These are phyloP conservation scores for Closterium sp. DNA, from an alignment of 139 green algal genomes.

Conservation along the genomic window DNA sequence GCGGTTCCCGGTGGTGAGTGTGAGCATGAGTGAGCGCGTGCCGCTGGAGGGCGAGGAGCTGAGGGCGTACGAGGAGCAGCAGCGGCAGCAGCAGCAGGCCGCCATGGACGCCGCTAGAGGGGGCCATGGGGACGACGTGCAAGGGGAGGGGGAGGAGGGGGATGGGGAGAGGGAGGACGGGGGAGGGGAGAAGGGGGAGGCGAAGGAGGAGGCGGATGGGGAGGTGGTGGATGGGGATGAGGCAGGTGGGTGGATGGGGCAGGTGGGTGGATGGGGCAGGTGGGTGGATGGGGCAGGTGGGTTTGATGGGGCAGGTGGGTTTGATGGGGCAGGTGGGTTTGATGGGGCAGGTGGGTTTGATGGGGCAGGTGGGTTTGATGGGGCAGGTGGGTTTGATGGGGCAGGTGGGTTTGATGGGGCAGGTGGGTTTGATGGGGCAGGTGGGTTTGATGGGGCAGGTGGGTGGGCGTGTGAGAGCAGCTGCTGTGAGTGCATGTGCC, in stretches of 20 bases:
- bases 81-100: background rate
- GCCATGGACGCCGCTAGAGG: background rate
- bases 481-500: no score
- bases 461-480: no score
- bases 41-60: conserved; percentile 82
- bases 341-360: no score
- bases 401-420: no score
- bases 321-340: no score
- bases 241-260: background rate
- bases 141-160: background rate
- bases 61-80: conserved; percentile 47
- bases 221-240: background rate
- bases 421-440: no score
- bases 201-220: background rate
- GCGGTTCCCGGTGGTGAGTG: conserved; percentile 48
- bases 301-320: no score
- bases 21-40: conserved; percentile 61
- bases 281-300: background rate
- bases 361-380: no score
- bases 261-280: background rate
- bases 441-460: no score
- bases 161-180: background rate
- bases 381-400: no score
- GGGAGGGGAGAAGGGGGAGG: background rate
- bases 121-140: background rate